Conservation (phyloP, 2,329 filamentous ascomycete genomes). For the Apiospora kogelbergensis region DNA sequence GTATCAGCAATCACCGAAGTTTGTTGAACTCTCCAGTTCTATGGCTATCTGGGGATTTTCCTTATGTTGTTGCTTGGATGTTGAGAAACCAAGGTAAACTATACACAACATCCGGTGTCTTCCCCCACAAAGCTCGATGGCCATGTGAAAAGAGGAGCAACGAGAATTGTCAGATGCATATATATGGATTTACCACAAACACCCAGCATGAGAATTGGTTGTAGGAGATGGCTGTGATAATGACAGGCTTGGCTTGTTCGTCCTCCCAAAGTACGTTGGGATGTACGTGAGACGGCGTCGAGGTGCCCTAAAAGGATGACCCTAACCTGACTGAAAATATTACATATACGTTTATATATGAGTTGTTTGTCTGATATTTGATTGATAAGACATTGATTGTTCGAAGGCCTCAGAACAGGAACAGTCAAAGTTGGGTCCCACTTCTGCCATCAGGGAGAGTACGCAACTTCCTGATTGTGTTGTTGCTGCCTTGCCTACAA, state of each 20-base stretch:
- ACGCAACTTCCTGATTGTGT: neutral
- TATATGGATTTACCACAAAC: neutral
- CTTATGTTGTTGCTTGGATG: neutral
- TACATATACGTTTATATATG: too few species aligned
- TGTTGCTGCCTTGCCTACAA: neutral
- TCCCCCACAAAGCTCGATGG: neutral
- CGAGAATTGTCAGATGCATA: neutral
- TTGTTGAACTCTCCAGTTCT: neutral
- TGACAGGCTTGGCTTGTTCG: too few species aligned
- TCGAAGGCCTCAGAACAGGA: neutral
- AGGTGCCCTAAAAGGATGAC: neutral
- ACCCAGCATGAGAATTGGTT: neutral
- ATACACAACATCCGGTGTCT: neutral
- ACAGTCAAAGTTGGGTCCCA: neutral
- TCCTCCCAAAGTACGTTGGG: neutral
- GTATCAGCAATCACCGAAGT: neutral
- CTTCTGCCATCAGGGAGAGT: neutral
- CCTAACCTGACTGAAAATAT: neutral
- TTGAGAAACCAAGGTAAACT: neutral
- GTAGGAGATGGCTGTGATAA: neutral
- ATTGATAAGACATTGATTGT: neutral
- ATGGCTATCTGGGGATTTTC: neutral
- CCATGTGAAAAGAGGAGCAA: neutral
- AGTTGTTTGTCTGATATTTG: neutral
- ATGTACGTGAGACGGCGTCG: too few species aligned